Percentiles rank a stretch among this genome's conserved stretches.
Evolutionary conservation across 345 rosid genomes (phyloP).

Genomic region (Salix brachista): DNA sequence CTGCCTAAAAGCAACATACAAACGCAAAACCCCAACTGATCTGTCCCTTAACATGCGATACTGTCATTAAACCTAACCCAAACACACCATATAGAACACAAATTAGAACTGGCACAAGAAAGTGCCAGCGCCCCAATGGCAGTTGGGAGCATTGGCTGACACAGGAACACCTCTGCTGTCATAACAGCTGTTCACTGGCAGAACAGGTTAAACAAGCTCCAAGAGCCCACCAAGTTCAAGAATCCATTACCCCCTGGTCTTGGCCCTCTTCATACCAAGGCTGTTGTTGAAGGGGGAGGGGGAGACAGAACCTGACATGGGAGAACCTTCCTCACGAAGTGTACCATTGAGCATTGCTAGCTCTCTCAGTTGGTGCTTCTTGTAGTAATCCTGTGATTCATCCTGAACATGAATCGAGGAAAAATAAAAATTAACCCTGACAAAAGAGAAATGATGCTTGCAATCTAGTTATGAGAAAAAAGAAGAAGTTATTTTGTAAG

Average conservation of each 20-base stretch:
- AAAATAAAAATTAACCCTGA: background rate
- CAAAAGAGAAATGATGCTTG: background rate
- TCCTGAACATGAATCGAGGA: conserved; percentile 39
- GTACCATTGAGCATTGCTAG: conserved; percentile 91
- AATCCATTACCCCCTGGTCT: conserved; percentile 64
- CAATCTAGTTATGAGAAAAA: background rate
- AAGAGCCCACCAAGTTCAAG: conserved; percentile 15
- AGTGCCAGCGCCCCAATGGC: conserved; percentile 45
- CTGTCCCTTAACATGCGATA: conserved; percentile 11
- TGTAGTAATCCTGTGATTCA: conserved; percentile 90
- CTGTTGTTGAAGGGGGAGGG: conserved; percentile 87
- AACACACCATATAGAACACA: conserved; percentile 37
- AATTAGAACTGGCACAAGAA: conserved; percentile 35
- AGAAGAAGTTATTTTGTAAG: too few relatives aligned
- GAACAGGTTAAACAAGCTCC: conserved; percentile 27
- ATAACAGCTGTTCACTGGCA: conserved; percentile 25
- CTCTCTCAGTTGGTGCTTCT: conserved; percentile 96
- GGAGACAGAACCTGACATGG: conserved; percentile 88
- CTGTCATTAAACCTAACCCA: conserved; percentile 19
- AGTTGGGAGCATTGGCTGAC: conserved; percentile 36
- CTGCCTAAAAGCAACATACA: conserved; percentile 11
- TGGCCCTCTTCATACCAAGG: conserved; percentile 96
- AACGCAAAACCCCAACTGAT: conserved; percentile 9
- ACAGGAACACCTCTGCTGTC: conserved; percentile 26
- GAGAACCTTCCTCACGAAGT: conserved; percentile 86